phyloP scores from a whole-genome alignment of 306 rosid species.

The Lupinus albus region DNA sequence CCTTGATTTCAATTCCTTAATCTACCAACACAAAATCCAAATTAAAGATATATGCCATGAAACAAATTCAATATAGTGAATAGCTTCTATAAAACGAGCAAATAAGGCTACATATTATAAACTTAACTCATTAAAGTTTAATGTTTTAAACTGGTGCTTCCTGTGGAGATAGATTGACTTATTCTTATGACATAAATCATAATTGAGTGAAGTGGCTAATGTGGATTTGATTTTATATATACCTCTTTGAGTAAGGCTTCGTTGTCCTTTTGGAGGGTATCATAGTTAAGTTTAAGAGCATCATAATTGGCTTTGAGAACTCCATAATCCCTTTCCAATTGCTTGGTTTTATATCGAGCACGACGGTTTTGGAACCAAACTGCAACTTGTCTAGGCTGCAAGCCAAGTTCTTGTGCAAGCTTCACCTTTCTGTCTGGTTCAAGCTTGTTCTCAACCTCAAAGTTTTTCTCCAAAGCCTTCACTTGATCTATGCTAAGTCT shows the following conservation, averaged over 20 bases:
- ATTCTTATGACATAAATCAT: no score
- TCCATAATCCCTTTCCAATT: constrained; percentile 85
- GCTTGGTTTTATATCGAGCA: constrained; percentile 98
- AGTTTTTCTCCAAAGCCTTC: constrained; percentile 92
- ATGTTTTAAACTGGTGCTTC: no score
- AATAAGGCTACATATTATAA: no score
- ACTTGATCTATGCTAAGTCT: constrained; percentile 82
- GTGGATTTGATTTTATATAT: constrained; percentile 16
- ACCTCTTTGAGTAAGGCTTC: constrained; percentile 77
- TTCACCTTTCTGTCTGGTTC: constrained; percentile 89
- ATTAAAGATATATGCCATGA: no score
- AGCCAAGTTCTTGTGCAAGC: constrained; percentile 86
- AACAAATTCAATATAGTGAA: no score
- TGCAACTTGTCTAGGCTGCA: constrained; percentile 92
- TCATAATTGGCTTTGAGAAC: constrained; percentile 73
- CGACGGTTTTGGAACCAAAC: constrained; percentile 99
- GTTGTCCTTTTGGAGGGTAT: constrained; percentile 69
- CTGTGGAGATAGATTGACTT: no score
- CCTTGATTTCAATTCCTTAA: constrained; percentile 75
- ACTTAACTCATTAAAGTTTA: no score
- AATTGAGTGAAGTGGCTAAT: not conserved
- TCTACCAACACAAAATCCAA: constrained; percentile 46
- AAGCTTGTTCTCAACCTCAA: constrained; percentile 94
- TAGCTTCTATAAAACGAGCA: no score
- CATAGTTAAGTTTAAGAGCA: constrained; percentile 58